Conservation (phyloP, 2,329 filamentous ascomycete species). For the Cytospora chrysosperma region DNA sequence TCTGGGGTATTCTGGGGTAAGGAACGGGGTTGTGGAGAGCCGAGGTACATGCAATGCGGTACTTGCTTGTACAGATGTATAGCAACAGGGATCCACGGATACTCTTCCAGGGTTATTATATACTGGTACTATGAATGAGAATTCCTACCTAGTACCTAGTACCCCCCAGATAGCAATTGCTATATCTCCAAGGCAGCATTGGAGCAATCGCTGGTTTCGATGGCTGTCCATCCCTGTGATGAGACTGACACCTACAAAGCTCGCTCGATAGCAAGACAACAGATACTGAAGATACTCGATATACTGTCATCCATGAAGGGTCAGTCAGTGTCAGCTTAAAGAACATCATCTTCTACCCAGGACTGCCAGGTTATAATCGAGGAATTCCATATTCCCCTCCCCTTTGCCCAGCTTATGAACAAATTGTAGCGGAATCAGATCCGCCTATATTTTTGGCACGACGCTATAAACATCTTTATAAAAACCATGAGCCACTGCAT, state of each 20-base stretch:
- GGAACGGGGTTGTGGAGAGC: slow-evolving; percentile 19
- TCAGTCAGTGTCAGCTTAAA: not conserved
- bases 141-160: no score
- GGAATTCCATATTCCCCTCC: not conserved
- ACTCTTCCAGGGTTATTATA: not conserved
- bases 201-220: no score
- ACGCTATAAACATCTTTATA: not conserved
- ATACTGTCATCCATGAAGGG: no score
- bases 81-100: slow-evolving; percentile 8
- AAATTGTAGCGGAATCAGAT: not conserved
- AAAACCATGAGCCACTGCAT: not conserved
- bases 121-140: no score
- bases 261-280: no score
- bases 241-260: not conserved
- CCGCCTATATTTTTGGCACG: not conserved
- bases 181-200: no score
- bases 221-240: not conserved
- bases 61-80: not conserved
- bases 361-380: not conserved
- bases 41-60: slow-evolving; percentile 14
- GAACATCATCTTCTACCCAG: not conserved
- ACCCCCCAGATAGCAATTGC: no score
- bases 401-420: not conserved
- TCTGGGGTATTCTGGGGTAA: slow-evolving; percentile 16
- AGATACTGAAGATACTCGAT: no score